Conservation (phyloP, 2,329 filamentous ascomycete genomes). For the Shiraia sp. region DNA sequence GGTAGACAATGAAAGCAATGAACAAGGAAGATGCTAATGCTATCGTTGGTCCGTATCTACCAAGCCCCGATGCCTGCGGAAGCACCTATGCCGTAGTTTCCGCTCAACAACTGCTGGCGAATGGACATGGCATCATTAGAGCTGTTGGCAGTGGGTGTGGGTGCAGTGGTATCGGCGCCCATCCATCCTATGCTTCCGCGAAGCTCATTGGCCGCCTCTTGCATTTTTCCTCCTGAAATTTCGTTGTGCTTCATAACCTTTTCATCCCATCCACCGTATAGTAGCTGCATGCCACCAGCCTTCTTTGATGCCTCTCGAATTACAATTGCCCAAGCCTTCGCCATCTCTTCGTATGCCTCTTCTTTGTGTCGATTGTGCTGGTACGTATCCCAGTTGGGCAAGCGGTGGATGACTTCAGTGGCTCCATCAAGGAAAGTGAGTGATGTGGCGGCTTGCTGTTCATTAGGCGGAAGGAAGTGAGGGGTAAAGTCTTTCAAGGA, state of each 20-base stretch:
- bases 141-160: slow-evolving; percentile 21
- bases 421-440: slow-evolving; percentile 87
- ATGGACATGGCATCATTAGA: slow-evolving; percentile 40
- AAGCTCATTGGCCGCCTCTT: slow-evolving; percentile 78
- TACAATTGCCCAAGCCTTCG: slow-evolving; percentile 88
- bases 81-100: slow-evolving; percentile 58
- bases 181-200: slow-evolving; percentile 78
- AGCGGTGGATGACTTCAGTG: slow-evolving; percentile 83
- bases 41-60: slow-evolving; percentile 40
- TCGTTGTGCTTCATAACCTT: slow-evolving; percentile 86
- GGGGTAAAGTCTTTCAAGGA: slow-evolving; percentile 93
- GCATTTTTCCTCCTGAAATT: slow-evolving; percentile 79
- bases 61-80: slow-evolving; percentile 61
- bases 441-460: slow-evolving; percentile 80
- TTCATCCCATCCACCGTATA: slow-evolving; percentile 91
- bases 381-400: slow-evolving; percentile 89
- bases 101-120: slow-evolving; percentile 56
- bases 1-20: slow-evolving; percentile 6
- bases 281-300: slow-evolving; percentile 85
- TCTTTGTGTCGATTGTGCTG: slow-evolving; percentile 92
- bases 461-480: slow-evolving; percentile 90
- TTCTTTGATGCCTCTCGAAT: slow-evolving; percentile 89
- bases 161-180: slow-evolving; percentile 48
- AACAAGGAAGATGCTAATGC: not conserved
- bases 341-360: slow-evolving; percentile 93